These are phyloP conservation scores for Ramaria rubella DNA, from an alignment of 768 basidiomycete species.

Conservation along the genomic window DNA sequence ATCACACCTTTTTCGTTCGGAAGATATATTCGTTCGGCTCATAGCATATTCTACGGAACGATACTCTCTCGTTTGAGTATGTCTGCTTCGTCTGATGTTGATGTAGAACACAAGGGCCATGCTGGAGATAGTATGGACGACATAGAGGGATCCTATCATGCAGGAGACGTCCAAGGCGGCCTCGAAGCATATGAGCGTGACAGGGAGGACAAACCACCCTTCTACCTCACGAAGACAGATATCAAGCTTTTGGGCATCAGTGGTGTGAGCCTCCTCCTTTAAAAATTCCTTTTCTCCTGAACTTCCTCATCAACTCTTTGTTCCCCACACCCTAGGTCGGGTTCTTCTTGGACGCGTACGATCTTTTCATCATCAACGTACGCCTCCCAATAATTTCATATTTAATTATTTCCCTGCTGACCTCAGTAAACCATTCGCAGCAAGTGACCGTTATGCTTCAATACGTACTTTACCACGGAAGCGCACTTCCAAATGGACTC, in stretches of 20 bases:
- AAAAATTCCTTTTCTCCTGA: too few relatives aligned
- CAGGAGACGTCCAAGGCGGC: conserved; percentile 9
- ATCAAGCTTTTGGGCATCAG: conserved; percentile 56
- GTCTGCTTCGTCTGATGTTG: too few relatives aligned
- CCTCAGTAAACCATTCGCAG: conserved; percentile 24
- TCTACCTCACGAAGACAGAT: conserved; percentile 38
- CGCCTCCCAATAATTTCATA: conserved; percentile 19
- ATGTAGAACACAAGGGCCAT: too few relatives aligned
- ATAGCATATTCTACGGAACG: too few relatives aligned
- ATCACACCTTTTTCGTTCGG: too few relatives aligned
- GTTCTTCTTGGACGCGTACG: conserved; percentile 69
- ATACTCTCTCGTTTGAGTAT: too few relatives aligned
- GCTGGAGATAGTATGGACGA: too few relatives aligned
- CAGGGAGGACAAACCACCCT: conserved; percentile 31
- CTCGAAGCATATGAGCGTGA: conserved; percentile 31
- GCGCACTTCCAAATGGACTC: conserved; percentile 43
- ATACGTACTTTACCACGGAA: conserved; percentile 52
- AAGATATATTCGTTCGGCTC: too few relatives aligned
- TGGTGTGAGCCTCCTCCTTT: conserved; percentile 38
- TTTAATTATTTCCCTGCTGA: background rate
- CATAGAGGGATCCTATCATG: too few relatives aligned
- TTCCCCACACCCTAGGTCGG: conserved; percentile 39
- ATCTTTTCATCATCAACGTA: conserved; percentile 66
- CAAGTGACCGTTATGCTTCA: conserved; percentile 65
- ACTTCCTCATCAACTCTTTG: background rate